Evolutionary conservation across 2,329 filamentous ascomycete genomes (phyloP), one percentile per base, ranked within the genome.

Genomic region (Epichloe sp.): DNA sequence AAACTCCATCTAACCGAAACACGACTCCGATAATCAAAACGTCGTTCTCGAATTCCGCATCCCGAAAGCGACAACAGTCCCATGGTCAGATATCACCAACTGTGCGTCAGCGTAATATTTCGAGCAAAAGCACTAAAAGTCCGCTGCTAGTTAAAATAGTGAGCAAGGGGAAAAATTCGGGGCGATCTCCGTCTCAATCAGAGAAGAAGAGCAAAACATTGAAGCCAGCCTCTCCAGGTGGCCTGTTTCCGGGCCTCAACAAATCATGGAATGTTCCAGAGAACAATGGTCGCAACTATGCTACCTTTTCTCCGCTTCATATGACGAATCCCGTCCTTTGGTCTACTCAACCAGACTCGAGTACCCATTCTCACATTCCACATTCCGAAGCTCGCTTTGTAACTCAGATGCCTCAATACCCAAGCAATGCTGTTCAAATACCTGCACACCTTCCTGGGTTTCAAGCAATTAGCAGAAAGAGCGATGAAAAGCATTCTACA

Each of bases 11-110:
- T 11, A 12, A 36, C 6, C 38, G 26, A 43, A 35, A 26, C 14
- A 12, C 47, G 35, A 23, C 23, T 42, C 21, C 38, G 4, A 6
- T 26, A 35, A 7, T 6, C 14, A 47, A n/a, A 38, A n/a, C n/a
- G 12, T 43, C 8, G 17, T 14, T 31, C 12, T 15, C 8, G 21
- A 46, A 17, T 6, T 34, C 44, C 5, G 7, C 14, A 31, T 42
- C 26, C 7, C 43, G 17, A 26, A 52, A 49, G 42, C 41, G 46
- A 46, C 50, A 49, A 35, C 46, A 52, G 4, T 35, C 42, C 36
- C 35, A 36, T 6, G 3, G 50, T 23, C 41, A 23, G 19, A 19
- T 26, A 26, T 45, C 41, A 35, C 19, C 42, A 11, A 14, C 5
- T n/a, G 23, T 34, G 43, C 37, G 21, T n/a, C 41, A 46, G 21